These are phyloP conservation scores for Casaregolazyma suthepensis DNA, from an alignment of 1,139 yeast genomes.

Conservation along the genomic window DNA sequence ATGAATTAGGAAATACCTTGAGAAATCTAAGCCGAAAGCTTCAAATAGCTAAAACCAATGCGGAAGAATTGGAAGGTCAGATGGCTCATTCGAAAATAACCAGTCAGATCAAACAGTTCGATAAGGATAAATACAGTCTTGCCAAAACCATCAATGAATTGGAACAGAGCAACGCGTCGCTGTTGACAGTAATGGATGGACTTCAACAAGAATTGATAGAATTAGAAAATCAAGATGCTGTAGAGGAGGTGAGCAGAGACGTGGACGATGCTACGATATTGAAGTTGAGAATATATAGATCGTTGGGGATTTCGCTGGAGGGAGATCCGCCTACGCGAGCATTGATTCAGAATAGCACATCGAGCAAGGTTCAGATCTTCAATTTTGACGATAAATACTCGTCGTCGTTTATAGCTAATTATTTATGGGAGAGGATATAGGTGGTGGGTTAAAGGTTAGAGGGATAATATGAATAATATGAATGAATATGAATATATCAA, in stretches of 20 bases:
- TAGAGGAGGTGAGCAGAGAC: conserved; percentile 26
- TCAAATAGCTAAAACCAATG: conserved; percentile 26
- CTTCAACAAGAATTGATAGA: conserved; percentile 38
- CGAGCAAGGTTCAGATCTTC: conserved; percentile 46
- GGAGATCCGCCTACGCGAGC: conserved; percentile 37
- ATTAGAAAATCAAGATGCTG: conserved; percentile 30
- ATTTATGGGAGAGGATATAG: conserved; percentile 60
- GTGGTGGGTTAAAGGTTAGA: background rate
- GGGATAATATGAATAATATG: background rate
- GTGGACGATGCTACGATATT: conserved; percentile 34
- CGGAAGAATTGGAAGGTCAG: conserved; percentile 9
- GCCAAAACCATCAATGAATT: conserved; percentile 55
- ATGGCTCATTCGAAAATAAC: background rate
- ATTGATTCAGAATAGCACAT: conserved; percentile 45
- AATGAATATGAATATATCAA: background rate
- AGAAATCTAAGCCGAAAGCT: conserved; percentile 27
- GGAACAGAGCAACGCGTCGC: conserved; percentile 46
- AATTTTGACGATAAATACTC: conserved; percentile 53
- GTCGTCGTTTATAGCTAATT: conserved; percentile 59
- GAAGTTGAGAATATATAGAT: conserved; percentile 35
- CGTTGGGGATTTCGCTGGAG: conserved; percentile 34
- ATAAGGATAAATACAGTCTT: conserved; percentile 45
- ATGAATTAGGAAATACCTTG: conserved; percentile 18
- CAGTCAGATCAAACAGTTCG: conserved; percentile 32
- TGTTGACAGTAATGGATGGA: conserved; percentile 40